A percentile compares a stretch with the other conserved stretches of the same genome.
These are phyloP conservation scores for Coelastrella sp. DNA, from an alignment of 139 green algal genomes.

Conservation along the genomic window DNA sequence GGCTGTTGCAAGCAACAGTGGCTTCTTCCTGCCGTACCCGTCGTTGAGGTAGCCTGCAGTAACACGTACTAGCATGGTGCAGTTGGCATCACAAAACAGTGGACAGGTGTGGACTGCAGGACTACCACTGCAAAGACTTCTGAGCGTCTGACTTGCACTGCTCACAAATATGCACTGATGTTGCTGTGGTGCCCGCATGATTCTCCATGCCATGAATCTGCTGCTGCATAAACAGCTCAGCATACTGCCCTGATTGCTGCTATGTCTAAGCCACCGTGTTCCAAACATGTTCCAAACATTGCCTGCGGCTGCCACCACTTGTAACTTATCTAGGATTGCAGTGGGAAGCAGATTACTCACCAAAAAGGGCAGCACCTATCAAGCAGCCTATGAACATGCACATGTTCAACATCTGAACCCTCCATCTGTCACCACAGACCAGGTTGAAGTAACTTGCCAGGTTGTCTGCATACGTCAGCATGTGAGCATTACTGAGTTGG, in stretches of 20 bases:
- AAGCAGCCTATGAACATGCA: slow-evolving; percentile 77
- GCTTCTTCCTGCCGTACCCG: slow-evolving; percentile 15
- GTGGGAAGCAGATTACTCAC: neutral
- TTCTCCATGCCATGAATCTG: too few species aligned
- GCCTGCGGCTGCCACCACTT: neutral
- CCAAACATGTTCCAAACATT: neutral
- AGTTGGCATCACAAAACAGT: too few species aligned
- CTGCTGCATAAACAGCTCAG: too few species aligned
- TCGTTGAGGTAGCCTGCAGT: slow-evolving; percentile 19
- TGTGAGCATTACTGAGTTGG: too few species aligned
- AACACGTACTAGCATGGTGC: too few species aligned
- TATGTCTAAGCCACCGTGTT: too few species aligned
- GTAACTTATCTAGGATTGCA: neutral
- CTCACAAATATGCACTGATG: too few species aligned
- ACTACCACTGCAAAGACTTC: too few species aligned
- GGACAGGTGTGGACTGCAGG: too few species aligned
- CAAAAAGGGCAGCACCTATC: slow-evolving; percentile 62
- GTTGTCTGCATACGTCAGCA: slow-evolving; percentile 18
- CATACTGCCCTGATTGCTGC: too few species aligned
- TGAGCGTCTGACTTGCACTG: too few species aligned
- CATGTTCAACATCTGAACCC: slow-evolving; percentile 56
- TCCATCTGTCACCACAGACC: slow-evolving; percentile 55
- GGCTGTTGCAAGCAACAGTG: neutral
- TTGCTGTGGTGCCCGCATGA: too few species aligned
- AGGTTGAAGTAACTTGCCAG: slow-evolving; percentile 74